Evolutionary conservation across 352 stramenopile species (phyloP).

Genomic region (Phytopythium boreale): DNA sequence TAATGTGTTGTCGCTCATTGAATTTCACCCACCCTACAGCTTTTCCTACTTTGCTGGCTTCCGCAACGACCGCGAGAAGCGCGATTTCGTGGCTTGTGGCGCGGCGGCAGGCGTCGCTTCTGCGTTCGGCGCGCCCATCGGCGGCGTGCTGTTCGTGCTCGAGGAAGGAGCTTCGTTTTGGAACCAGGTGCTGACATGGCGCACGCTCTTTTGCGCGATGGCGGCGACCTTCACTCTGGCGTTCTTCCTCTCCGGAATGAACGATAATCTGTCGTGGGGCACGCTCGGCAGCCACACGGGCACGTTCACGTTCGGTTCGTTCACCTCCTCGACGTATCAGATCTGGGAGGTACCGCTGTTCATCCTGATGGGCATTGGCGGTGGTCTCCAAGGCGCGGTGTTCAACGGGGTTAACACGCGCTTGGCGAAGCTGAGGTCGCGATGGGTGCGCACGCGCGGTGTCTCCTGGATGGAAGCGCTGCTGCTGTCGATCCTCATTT

Average conservation of each 20-base stretch:
- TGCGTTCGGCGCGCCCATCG: slow-evolving; percentile 89
- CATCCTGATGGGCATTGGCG: slow-evolving; percentile 80
- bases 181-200: slow-evolving; percentile 80
- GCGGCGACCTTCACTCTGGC: slow-evolving; percentile 85
- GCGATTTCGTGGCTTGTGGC: slow-evolving; percentile 88
- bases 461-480: slow-evolving; percentile 63
- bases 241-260: slow-evolving; percentile 79
- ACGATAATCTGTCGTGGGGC: slow-evolving; percentile 68
- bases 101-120: slow-evolving; percentile 85
- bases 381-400: slow-evolving; percentile 78
- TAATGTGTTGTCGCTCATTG: neutral
- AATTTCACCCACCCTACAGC: too few species aligned
- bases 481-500: slow-evolving; percentile 54
- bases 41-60: slow-evolving; percentile 88
- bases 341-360: slow-evolving; percentile 88
- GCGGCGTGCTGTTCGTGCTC: slow-evolving; percentile 81
- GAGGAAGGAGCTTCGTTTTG: slow-evolving; percentile 88
- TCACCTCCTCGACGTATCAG: slow-evolving; percentile 73
- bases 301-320: slow-evolving; percentile 72
- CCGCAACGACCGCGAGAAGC: slow-evolving; percentile 86
- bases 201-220: slow-evolving; percentile 86
- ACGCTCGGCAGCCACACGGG: slow-evolving; percentile 69
- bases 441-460: slow-evolving; percentile 55
- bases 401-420: slow-evolving; percentile 77
- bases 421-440: slow-evolving; percentile 39